Base-by-base conservation (phyloP, 139 green algal species). In the Astrephomene gubernaculifera region DNA sequence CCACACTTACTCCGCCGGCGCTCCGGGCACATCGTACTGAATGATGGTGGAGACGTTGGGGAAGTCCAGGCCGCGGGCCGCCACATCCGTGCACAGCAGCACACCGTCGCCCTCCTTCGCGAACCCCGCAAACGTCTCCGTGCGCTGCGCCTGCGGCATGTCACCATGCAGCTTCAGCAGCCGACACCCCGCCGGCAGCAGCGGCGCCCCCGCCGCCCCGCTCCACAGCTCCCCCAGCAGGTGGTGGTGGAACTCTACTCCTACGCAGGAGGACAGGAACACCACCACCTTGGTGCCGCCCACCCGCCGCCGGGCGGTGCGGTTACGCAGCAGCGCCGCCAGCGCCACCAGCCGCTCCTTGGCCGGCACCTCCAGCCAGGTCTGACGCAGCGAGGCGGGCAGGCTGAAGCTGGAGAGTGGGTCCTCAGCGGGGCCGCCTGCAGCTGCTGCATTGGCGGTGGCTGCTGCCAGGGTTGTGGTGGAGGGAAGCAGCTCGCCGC, bases 141-240 rank as follows among this genome's bases (percentile, higher is more conserved):
- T 96, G 31, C 97, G 93, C 83, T 98, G 91, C 10, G 79, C 82
- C 88, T 98, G 96, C 22, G 81, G 44, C 90, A 99, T 94, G 86
- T 97, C 97, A 21, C 97, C 97, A 86, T 99, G 97, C 76, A 99
- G 93, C 90, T 96, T 97, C 52, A 96, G 91, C 60, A 98, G 41
- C 39, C 17, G n/a, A 4, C 33, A n/a, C 1, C 25, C 4, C 0
- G 90, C 88, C n/a, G 72, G 69, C 81, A 94, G 79, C 86, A 95
- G 79, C 31, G 71, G 82, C 67, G 49, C 39, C 10, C 87, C 86
- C 14, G 84, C 76, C 27, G 81, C 71, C 49, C 86, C 52, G 45
- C 52, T 52, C 74, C 84, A 89, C 71, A 87, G 61, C 39, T 71
- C 63, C 3, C 53, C 83, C 41, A 98, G 85, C 49, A 97, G 63